These are phyloP conservation scores for Panicum miliaceum DNA, from an alignment of 176 grass and related monocot genomes.

Conservation along the genomic window DNA sequence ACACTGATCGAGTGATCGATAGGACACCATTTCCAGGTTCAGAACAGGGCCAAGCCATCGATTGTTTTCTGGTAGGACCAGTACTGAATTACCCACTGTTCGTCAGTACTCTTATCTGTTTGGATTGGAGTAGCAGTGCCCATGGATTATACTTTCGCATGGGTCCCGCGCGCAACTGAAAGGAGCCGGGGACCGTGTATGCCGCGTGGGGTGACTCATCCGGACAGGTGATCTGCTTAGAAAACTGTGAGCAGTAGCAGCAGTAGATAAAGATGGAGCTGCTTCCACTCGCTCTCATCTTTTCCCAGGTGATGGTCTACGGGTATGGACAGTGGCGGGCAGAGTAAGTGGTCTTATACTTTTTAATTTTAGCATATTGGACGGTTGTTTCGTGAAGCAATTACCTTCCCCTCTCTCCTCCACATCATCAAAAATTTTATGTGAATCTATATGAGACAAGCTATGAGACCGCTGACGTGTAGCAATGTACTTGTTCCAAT, in stretches of 20 bases:
- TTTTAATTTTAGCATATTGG: too few relatives aligned
- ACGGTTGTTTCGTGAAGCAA: too few relatives aligned
- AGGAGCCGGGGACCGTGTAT: neutral
- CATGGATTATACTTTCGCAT: neutral
- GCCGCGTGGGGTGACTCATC: slow-evolving; percentile 35
- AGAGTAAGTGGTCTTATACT: too few relatives aligned
- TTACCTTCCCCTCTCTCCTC: too few relatives aligned
- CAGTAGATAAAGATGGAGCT: slow-evolving; percentile 9
- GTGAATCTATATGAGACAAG: too few relatives aligned
- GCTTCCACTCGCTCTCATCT: slow-evolving; percentile 31
- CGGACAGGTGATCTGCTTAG: slow-evolving; percentile 14
- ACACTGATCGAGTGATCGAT: neutral
- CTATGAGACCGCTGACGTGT: too few relatives aligned
- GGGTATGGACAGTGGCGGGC: slow-evolving; percentile 40
- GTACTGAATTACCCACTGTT: neutral
- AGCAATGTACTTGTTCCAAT: too few relatives aligned
- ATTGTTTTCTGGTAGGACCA: neutral
- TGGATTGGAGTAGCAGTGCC: neutral
- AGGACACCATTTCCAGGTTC: neutral
- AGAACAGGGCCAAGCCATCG: neutral
- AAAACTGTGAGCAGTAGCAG: slow-evolving; percentile 10
- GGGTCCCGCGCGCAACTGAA: slow-evolving; percentile 12
- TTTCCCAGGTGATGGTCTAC: slow-evolving; percentile 41
- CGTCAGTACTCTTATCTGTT: neutral
- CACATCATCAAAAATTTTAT: too few relatives aligned